These are phyloP conservation scores for Penicillium crystallinum DNA, from an alignment of 495 filamentous ascomycete genomes.

Conservation along the genomic window DNA sequence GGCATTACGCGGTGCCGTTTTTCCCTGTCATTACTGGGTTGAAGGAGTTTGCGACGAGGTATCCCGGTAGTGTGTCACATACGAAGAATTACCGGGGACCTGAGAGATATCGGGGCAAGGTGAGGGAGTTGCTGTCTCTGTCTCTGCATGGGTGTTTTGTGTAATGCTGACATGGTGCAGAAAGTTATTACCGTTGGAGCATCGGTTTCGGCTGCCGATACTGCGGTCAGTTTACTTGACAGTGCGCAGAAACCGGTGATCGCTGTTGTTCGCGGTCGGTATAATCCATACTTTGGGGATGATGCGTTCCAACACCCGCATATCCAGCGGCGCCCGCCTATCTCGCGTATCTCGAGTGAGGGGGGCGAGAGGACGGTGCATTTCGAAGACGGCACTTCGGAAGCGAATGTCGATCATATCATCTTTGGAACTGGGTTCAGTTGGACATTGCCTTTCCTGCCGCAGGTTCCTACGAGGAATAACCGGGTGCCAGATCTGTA, in stretches of 20 bases:
- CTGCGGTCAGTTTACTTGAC: constrained; percentile 31
- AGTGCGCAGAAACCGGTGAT: constrained; percentile 32
- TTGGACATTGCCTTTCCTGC: constrained; percentile 53
- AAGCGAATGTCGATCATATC: constrained; percentile 49
- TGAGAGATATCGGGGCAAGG: constrained; percentile 35
- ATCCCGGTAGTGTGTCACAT: constrained; percentile 35
- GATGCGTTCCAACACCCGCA: constrained; percentile 47
- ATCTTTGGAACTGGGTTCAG: constrained; percentile 55
- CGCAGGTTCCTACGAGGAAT: constrained; percentile 42
- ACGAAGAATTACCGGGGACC: constrained; percentile 39
- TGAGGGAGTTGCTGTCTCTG: constrained; percentile 3
- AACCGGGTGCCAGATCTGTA: constrained; percentile 53
- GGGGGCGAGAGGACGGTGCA: constrained; percentile 33
- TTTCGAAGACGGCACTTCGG: constrained; percentile 45
- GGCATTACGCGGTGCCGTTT: constrained; percentile 70
- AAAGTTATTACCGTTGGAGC: constrained; percentile 40
- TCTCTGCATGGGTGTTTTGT: no score
- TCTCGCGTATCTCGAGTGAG: constrained; percentile 36
- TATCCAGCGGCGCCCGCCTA: constrained; percentile 40
- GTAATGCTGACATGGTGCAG: constrained; percentile 17
- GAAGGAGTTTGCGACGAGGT: constrained; percentile 29
- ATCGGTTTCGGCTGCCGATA: constrained; percentile 42
- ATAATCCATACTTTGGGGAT: constrained; percentile 49
- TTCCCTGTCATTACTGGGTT: constrained; percentile 55
- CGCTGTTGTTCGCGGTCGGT: constrained; percentile 35